These are phyloP conservation scores for Thelephora ganbajun DNA, from an alignment of 768 basidiomycete genomes.

Conservation along the genomic window DNA sequence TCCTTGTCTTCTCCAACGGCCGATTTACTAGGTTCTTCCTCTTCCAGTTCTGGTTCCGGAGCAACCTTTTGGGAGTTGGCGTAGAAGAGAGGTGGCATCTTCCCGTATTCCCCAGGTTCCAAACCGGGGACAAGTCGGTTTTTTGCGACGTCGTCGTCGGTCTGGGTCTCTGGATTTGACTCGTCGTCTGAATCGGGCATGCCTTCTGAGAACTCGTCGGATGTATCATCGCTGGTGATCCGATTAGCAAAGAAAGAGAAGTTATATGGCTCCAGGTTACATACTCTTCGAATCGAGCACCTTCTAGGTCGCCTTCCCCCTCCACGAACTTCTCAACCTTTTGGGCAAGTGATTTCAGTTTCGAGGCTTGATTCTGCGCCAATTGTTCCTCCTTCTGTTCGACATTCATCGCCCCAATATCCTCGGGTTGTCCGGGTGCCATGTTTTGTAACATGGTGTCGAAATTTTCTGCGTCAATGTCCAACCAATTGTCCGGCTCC, in stretches of 20 bases:
- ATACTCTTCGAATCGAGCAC: constrained; percentile 84
- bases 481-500: constrained; percentile 79
- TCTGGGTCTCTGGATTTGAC: constrained; percentile 24
- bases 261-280: constrained; percentile 15
- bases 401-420: constrained; percentile 34
- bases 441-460: constrained; percentile 54
- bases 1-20: constrained; percentile 10
- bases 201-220: constrained; percentile 15
- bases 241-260: constrained; percentile 33
- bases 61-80: constrained; percentile 56
- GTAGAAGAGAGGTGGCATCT: constrained; percentile 63
- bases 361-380: constrained; percentile 51
- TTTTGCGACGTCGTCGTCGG: constrained; percentile 39
- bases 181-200: constrained; percentile 11
- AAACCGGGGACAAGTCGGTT: constrained; percentile 72
- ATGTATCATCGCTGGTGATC: constrained; percentile 51
- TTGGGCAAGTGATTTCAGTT: constrained; percentile 61
- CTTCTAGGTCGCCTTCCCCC: constrained; percentile 78
- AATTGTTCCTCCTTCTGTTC: constrained; percentile 35
- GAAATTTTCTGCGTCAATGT: constrained; percentile 59
- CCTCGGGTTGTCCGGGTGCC: constrained; percentile 3
- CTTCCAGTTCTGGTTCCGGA: constrained; percentile 31
- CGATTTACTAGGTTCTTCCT: constrained; percentile 7
- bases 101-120: constrained; percentile 76
- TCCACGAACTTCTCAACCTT: constrained; percentile 88